Conservation (phyloP, 306 rosid species). For the Castanea mollissima region DNA sequence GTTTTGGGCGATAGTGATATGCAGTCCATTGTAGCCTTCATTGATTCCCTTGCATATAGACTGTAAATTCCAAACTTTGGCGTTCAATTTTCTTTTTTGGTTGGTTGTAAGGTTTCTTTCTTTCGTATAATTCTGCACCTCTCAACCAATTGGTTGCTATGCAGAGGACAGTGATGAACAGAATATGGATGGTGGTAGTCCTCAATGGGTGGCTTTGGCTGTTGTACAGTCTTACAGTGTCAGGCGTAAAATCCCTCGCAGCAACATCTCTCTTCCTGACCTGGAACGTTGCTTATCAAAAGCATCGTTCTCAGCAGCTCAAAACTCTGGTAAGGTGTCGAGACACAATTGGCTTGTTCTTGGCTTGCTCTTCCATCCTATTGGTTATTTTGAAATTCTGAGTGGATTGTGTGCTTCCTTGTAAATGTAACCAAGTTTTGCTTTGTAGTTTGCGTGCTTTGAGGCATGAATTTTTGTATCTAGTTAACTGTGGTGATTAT, state of each 20-base stretch:
- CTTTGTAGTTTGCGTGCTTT: not conserved
- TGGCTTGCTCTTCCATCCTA: not conserved
- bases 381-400: not conserved
- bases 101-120: not conserved
- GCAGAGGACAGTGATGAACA: conserved; percentile 45
- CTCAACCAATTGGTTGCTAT: conserved; percentile 5
- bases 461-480: not conserved
- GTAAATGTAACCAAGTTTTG: not conserved
- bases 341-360: conserved; percentile 4
- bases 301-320: conserved; percentile 71
- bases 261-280: conserved; percentile 67
- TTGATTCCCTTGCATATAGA: no score
- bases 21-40: no score
- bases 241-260: conserved; percentile 75
- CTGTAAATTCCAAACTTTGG: not conserved
- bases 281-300: conserved; percentile 71
- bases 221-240: conserved; percentile 87
- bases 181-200: conserved; percentile 25
- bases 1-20: no score
- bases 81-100: not conserved
- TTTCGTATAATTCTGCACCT: not conserved
- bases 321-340: conserved; percentile 54
- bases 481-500: not conserved
- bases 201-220: conserved; percentile 81
- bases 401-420: not conserved